Conservation (phyloP, 495 filamentous ascomycete genomes). For the Amphirosellinia nigrospora region DNA sequence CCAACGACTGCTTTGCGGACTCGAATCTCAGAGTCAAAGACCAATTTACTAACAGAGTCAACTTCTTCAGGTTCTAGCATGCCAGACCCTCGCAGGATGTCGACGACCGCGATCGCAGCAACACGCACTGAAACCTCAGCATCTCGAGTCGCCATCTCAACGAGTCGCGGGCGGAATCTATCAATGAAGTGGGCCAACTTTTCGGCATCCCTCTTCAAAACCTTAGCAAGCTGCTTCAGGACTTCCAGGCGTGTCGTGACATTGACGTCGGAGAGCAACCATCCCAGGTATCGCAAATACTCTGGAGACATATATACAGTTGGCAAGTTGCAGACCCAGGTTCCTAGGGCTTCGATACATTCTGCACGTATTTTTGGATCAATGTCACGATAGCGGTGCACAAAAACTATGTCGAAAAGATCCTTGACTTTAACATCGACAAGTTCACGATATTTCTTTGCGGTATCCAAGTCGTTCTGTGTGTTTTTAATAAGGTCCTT, state of each 20-base stretch:
- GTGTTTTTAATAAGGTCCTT: constrained; percentile 69
- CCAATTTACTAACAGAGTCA: constrained; percentile 78
- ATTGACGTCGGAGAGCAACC: constrained; percentile 84
- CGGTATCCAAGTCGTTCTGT: constrained; percentile 66
- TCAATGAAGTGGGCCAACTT: constrained; percentile 88
- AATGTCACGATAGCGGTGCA: constrained; percentile 93
- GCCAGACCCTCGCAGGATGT: constrained; percentile 79
- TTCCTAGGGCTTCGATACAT: constrained; percentile 80
- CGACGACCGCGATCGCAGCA: constrained; percentile 77
- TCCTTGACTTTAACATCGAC: constrained; percentile 75
- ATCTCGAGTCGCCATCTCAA: constrained; percentile 90
- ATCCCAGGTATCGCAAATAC: constrained; percentile 92
- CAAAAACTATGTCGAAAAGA: constrained; percentile 86
- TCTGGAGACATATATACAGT: constrained; percentile 85
- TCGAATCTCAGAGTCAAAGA: constrained; percentile 84
- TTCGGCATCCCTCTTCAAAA: constrained; percentile 80
- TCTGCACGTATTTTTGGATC: constrained; percentile 86
- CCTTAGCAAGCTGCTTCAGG: constrained; percentile 75
- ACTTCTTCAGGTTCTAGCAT: constrained; percentile 90
- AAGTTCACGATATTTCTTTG: constrained; percentile 65
- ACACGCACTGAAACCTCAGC: constrained; percentile 78
- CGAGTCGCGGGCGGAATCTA: constrained; percentile 81
- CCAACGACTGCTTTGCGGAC: constrained; percentile 85
- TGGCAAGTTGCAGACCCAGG: constrained; percentile 83
- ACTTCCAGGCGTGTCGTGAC: constrained; percentile 74